Base-by-base conservation (phyloP, 352 stramenopile genomes). In the Saprolegnia diclina region DNA sequence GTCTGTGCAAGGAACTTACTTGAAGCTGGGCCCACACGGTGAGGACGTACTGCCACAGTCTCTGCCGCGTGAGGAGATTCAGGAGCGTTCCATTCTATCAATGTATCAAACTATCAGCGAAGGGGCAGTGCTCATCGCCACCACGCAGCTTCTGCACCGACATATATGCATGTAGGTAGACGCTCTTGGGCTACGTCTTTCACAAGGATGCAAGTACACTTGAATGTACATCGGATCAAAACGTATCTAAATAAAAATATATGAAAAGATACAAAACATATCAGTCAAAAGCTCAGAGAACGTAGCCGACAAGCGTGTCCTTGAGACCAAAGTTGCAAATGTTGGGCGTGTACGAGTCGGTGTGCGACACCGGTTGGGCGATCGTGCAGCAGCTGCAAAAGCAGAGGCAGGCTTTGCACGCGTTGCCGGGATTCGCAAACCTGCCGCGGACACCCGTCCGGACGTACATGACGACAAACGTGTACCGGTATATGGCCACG, bases 301-400 rank as follows among this genome's bases (percentile, higher is more conserved):
- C 46, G 35, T 59, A 59, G 11, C 13, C 52, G 24, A 10, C 24
- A 59, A 66, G 40, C 16, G 29, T 53, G 26, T 66, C 59, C 32
- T 66, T 66, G 75, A 42, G 76, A 67, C 53, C 80, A 73, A 79
- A 92, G 52, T 74, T 91, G 81, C 87, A 90, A 85, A 75, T 88
- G 85, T 64, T 83, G 32, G 71, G 89, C 79, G 65, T 71, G 56
- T 77, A 72, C 38, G 72, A 74, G 48, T 77, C 69, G 35, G 75
- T 24, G 48, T 79, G 72, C 29, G 69, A 75, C 56, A 74, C 67
- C 74, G 79, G 89, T 71, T 92, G 84, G 11, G 84, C 84, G 57
- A 91, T 77, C 1, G 82, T 88, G 75, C 84, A 92, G 75, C 77
- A 90, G 65, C 78, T 79, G 71, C 84, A 92, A 73, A 74, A 92